Evolutionary conservation across 2,329 filamentous ascomycete species (phyloP).

Genomic region (Septoria petroselini): DNA sequence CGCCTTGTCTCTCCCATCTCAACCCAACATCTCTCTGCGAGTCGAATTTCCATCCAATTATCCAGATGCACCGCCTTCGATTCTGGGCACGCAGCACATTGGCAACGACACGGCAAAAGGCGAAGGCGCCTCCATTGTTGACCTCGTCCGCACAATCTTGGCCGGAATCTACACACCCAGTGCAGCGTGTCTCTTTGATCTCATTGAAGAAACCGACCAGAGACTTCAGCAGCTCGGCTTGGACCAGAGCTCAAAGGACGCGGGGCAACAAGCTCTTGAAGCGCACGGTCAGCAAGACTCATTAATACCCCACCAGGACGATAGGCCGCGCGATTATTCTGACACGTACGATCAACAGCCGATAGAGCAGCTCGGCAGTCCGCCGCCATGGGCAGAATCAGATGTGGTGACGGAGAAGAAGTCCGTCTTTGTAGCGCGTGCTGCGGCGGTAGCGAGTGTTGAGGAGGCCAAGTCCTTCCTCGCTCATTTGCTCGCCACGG

Average conservation of each 20-base stretch:
- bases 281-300: conserved; percentile 32
- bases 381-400: conserved; percentile 70
- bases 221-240: conserved; percentile 38
- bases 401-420: conserved; percentile 74
- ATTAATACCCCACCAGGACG: neutral
- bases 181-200: conserved; percentile 82
- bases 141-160: conserved; percentile 65
- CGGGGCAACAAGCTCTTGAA: conserved; percentile 35
- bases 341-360: conserved; percentile 36
- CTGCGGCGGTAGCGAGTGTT: conserved; percentile 65
- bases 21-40: conserved; percentile 52
- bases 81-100: conserved; percentile 76
- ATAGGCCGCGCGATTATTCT: conserved; percentile 1
- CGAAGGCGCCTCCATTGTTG: conserved; percentile 68
- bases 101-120: conserved; percentile 65
- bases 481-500: conserved; percentile 71
- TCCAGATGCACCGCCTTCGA: conserved; percentile 67
- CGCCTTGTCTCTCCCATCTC: conserved; percentile 65
- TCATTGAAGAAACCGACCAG: conserved; percentile 61
- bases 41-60: conserved; percentile 71
- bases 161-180: conserved; percentile 67
- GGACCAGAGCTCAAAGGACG: conserved; percentile 25
- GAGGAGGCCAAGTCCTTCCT: conserved; percentile 69
- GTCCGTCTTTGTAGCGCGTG: conserved; percentile 81
- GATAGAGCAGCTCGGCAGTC: conserved; percentile 39